These are phyloP conservation scores for Chondrus crispus DNA, from an alignment of 23 red algal species.

Conservation along the genomic window DNA sequence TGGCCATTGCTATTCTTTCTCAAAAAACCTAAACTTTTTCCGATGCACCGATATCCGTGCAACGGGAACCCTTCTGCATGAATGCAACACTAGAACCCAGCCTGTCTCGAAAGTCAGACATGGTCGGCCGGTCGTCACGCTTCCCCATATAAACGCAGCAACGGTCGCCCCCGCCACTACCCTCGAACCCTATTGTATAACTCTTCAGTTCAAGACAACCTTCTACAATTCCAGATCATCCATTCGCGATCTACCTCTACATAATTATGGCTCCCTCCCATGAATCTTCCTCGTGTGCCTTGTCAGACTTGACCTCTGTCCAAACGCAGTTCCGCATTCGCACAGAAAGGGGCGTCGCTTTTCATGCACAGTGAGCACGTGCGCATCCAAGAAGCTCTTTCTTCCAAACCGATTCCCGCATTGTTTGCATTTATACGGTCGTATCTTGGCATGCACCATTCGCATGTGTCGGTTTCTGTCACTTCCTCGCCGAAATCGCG, in stretches of 20 bases:
- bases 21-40: too few species aligned
- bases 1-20: too few species aligned
- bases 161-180: too few species aligned
- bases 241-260: not conserved
- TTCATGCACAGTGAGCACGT: constrained; percentile 65
- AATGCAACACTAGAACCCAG: too few species aligned
- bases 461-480: constrained; percentile 65
- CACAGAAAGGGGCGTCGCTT: constrained; percentile 59
- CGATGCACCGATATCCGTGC: too few species aligned
- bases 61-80: too few species aligned
- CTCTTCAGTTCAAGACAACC: not conserved
- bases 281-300: constrained; percentile 64
- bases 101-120: too few species aligned
- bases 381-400: constrained; percentile 52
- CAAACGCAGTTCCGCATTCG: constrained; percentile 64
- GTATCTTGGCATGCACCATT: constrained; percentile 76
- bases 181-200: not conserved
- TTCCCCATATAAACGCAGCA: too few species aligned
- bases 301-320: constrained; percentile 56
- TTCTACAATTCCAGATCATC: not conserved
- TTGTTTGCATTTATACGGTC: constrained; percentile 67
- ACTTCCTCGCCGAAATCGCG: constrained; percentile 42
- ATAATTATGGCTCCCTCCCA: constrained; percentile 33
- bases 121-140: too few species aligned
- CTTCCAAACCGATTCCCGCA: constrained; percentile 61